Evolutionary conservation across 2,329 filamentous ascomycete genomes (phyloP).

Genomic region (Aspergillus awamori): DNA sequence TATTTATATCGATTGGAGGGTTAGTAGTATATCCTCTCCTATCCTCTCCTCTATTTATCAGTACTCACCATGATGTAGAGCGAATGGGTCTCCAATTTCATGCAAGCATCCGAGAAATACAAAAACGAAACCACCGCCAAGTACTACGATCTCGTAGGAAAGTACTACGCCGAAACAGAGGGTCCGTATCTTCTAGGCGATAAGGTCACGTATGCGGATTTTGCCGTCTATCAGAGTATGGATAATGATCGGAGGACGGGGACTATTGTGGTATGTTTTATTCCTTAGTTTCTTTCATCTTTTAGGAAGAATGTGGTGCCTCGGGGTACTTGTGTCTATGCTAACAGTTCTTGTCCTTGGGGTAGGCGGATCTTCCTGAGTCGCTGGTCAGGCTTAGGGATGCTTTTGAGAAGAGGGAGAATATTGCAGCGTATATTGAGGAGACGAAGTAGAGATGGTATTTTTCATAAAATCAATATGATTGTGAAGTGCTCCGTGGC

Average conservation of each 20-base stretch:
- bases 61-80: constrained; percentile 8
- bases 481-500: too few relatives aligned
- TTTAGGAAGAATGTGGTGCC: too few relatives aligned
- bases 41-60: too few relatives aligned
- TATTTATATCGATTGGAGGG: constrained; percentile 47
- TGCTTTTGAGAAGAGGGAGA: constrained; percentile 18
- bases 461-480: too few relatives aligned
- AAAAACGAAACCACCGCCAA: constrained; percentile 30
- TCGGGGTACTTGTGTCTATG: too few relatives aligned
- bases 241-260: constrained; percentile 42
- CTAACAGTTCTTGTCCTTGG: too few relatives aligned
- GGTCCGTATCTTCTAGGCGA: constrained; percentile 45
- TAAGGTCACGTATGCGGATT: constrained; percentile 43
- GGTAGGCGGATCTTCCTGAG: constrained; percentile 17
- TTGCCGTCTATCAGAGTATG: constrained; percentile 44
- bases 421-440: constrained; percentile 16
- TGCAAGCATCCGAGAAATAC: constrained; percentile 36
- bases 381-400: constrained; percentile 17
- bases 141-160: constrained; percentile 36
- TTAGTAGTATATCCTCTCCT: constrained; percentile 24
- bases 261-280: constrained; percentile 32
- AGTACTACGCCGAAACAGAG: constrained; percentile 33
- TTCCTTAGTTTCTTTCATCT: background rate
- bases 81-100: constrained; percentile 34
- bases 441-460: background rate